Conservation (phyloP, 1,139 yeast genomes). For the Suzukiozyma palmioleophila region DNA sequence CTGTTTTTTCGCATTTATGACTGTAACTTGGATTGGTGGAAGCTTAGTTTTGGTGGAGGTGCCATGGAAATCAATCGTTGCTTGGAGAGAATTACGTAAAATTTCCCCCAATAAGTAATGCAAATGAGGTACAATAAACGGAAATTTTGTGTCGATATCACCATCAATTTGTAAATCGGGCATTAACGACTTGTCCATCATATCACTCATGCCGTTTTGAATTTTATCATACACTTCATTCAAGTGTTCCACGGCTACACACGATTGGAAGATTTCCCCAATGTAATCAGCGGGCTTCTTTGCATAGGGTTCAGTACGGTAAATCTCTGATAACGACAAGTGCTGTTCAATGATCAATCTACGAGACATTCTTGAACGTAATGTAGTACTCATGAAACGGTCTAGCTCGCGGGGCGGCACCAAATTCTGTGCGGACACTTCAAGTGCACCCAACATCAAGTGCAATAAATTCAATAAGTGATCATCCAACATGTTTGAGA, state of each 20-base stretch:
- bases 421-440: slow-evolving; percentile 61
- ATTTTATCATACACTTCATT: slow-evolving; percentile 48
- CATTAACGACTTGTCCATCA: slow-evolving; percentile 54
- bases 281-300: slow-evolving; percentile 63
- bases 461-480: slow-evolving; percentile 82
- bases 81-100: slow-evolving; percentile 77
- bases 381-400: slow-evolving; percentile 65
- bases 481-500: slow-evolving; percentile 64
- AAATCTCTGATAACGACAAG: slow-evolving; percentile 67
- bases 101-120: slow-evolving; percentile 85
- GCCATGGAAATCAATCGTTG: slow-evolving; percentile 53
- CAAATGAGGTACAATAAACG: slow-evolving; percentile 80
- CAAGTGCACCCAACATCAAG: slow-evolving; percentile 88
- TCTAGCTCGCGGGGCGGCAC: slow-evolving; percentile 66
- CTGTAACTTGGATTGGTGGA: slow-evolving; percentile 70
- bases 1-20: slow-evolving; percentile 61
- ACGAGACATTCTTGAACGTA: slow-evolving; percentile 83
- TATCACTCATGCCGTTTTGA: slow-evolving; percentile 40
- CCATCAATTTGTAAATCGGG: slow-evolving; percentile 79
- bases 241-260: slow-evolving; percentile 72
- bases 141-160: slow-evolving; percentile 56
- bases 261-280: slow-evolving; percentile 81
- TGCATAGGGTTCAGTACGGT: slow-evolving; percentile 38
- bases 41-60: slow-evolving; percentile 30
- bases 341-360: slow-evolving; percentile 91